Base-by-base conservation (phyloP, 2,329 filamentous ascomycete species). In the Aspergillus sp. region DNA sequence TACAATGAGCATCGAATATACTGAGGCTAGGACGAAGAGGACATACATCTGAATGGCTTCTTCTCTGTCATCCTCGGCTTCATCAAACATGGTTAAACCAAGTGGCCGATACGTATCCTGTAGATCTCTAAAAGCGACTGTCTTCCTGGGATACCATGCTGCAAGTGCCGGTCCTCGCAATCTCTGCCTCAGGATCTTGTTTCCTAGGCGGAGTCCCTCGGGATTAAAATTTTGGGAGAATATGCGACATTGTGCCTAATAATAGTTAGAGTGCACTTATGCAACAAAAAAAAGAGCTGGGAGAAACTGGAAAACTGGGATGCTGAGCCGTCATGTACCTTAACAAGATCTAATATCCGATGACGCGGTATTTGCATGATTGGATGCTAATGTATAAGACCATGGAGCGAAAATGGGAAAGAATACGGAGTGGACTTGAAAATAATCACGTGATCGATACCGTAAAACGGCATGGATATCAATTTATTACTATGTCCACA, bases 161-260 rank as follows among this genome's bases (percentile, higher is more conserved):
- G 84, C 86, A 55, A 96, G 73, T 0, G 86, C 74, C 25, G 90
- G 88, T n/a, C 93, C 93, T 63, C 81, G 83, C 53, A 97, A 76
- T 63, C 90, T 83, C 69, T 96, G 87, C 63, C 90, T 88, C 51
- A 98, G 78, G 66, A 98, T 78, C 71, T 93, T 95, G 74, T 93
- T 96, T 63, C 93, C 93, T 58, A 88, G 82, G 53, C 93, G 88
- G 52, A 86, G 69, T 58, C 83, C 76, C 47, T 88, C 79, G 22
- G 93, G 93, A 72, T 98, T 98, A 77, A 84, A 97, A 46, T 85
- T 90, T 44, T 86, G 88, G 62, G 84, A 85, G 77, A 97, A 98
- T 74, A 97, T 82, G 67, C 84, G 82, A 78, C 89, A 95, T 85
- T 90, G 90, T 64, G 81, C 80, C 90, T 96, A 12, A 7, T 17